These are phyloP conservation scores for Phytophthora meadii DNA, from an alignment of 352 stramenopile genomes.

Conservation along the genomic window DNA sequence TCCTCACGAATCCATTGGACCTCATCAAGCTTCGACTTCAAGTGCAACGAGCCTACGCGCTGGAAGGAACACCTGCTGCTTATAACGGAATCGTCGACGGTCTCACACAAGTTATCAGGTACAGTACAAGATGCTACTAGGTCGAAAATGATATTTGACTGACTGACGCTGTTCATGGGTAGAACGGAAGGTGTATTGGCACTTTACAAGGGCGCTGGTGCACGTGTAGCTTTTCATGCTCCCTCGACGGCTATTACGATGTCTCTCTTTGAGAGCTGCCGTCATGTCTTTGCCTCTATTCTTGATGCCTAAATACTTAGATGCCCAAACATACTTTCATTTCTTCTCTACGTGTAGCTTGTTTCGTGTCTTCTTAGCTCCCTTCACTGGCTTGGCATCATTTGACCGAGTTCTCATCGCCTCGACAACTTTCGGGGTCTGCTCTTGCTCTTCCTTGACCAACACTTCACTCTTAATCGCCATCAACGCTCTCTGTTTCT, in stretches of 20 bases:
- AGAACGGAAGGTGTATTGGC: constrained; percentile 89
- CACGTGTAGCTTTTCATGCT: constrained; percentile 95
- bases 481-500: constrained; percentile 30
- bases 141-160: background rate
- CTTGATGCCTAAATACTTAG: constrained; percentile 39
- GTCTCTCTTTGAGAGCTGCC: constrained; percentile 95
- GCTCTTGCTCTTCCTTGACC: constrained; percentile 43
- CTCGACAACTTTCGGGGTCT: constrained; percentile 22
- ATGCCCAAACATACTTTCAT: constrained; percentile 18
- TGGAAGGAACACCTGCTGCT: constrained; percentile 29
- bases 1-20: constrained; percentile 97
- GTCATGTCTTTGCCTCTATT: constrained; percentile 58
- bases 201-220: constrained; percentile 95
- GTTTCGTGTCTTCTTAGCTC: constrained; percentile 2
- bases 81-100: constrained; percentile 90
- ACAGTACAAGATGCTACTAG: constrained; percentile 1
- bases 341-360: constrained; percentile 10
- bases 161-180: constrained; percentile 11
- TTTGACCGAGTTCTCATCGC: constrained; percentile 39
- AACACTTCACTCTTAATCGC: constrained; percentile 31
- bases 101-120: constrained; percentile 81
- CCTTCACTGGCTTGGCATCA: constrained; percentile 37
- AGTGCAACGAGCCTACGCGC: constrained; percentile 74
- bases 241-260: constrained; percentile 98
- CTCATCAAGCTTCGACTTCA: constrained; percentile 97